These are phyloP conservation scores for Euphorbia celastroides DNA, from an alignment of 441 rosid genomes.

Conservation along the genomic window DNA sequence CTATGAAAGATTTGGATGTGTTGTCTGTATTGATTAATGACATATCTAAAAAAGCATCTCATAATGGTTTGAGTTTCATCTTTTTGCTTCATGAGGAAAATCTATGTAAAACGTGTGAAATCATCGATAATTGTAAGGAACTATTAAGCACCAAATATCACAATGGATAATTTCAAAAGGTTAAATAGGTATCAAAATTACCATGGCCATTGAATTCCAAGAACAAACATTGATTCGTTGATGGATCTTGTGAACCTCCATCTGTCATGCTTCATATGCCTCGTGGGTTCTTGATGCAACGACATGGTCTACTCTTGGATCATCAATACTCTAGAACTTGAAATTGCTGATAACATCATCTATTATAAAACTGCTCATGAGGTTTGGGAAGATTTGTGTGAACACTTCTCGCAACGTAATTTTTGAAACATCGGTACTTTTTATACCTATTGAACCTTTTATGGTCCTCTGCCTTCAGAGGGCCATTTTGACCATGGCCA, in stretches of 20 bases:
- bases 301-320: slow-evolving; percentile 10
- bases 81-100: background rate
- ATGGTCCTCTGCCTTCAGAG: background rate
- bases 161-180: background rate
- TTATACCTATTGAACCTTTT: too few species aligned
- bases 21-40: background rate
- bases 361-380: background rate
- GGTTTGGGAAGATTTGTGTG: slow-evolving; percentile 9
- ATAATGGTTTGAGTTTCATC: background rate
- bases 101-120: background rate
- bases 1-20: background rate
- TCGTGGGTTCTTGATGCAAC: slow-evolving; percentile 3
- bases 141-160: background rate
- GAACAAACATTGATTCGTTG: background rate
- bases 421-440: too few species aligned
- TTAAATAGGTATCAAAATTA: too few species aligned
- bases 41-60: background rate
- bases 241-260: background rate
- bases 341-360: background rate
- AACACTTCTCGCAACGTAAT: slow-evolving; percentile 6
- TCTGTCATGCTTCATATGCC: background rate
- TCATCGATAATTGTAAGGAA: background rate
- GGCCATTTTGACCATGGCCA: background rate
- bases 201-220: background rate
- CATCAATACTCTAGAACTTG: background rate